Percentiles rank a stretch among this genome's conserved stretches.
Conservation (phyloP, 75 land plant species). For the Pseudotsuga menziesii region DNA sequence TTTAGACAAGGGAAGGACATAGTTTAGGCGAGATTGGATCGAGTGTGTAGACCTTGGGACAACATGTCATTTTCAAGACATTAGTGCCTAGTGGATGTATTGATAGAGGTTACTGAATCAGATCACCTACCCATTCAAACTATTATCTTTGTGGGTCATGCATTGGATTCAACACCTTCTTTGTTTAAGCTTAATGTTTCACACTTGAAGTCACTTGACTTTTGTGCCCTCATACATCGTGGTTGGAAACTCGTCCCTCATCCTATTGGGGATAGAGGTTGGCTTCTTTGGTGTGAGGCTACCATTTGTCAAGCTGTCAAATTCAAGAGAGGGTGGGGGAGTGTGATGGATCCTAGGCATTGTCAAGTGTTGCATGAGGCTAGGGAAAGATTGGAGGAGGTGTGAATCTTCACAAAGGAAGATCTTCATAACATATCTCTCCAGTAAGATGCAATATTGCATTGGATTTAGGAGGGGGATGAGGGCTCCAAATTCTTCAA, state of each 20-base stretch:
- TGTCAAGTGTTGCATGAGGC: background rate
- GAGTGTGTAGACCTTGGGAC: too few species aligned
- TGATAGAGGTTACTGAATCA: too few species aligned
- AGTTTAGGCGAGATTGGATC: too few species aligned
- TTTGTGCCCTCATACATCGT: background rate
- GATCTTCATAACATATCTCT: background rate
- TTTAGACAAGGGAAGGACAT: too few species aligned
- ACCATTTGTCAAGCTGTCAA: background rate
- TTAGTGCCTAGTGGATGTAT: too few species aligned
- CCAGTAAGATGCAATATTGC: background rate
- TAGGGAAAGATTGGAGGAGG: background rate
- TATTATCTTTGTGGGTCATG: background rate
- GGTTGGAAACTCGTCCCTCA: background rate
- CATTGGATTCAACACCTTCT: background rate
- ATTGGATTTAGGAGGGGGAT: background rate
- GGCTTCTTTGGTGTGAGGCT: background rate
- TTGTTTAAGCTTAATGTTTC: background rate
- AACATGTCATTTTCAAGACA: too few species aligned
- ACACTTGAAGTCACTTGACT: background rate
- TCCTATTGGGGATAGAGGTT: background rate
- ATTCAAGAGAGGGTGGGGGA: background rate
- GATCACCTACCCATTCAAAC: too few species aligned
- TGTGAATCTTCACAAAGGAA: background rate
- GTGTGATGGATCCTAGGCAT: background rate
- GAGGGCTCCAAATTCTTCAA: background rate